A percentile compares a stretch with the other conserved stretches of the same genome.
Conservation (phyloP, 2,329 filamentous ascomycete genomes). For the Trichophyton simii region DNA sequence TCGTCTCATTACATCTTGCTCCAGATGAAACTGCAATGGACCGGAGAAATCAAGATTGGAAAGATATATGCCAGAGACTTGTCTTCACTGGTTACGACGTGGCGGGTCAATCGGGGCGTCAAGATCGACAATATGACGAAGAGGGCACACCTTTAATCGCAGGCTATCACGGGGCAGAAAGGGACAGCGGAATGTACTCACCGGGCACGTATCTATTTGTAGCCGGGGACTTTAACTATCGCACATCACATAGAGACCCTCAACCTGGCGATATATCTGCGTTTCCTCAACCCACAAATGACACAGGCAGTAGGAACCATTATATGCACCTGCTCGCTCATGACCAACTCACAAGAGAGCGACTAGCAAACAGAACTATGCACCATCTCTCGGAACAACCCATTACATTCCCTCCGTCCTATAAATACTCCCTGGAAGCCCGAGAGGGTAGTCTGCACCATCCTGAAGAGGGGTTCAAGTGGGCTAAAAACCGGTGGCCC, state of each 20-base stretch:
- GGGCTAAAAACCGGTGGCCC: slow-evolving; percentile 73
- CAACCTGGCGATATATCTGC: slow-evolving; percentile 41
- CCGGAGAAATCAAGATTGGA: slow-evolving; percentile 78
- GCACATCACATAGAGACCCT: slow-evolving; percentile 59
- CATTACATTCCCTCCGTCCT: slow-evolving; percentile 77
- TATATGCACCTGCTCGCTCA: slow-evolving; percentile 54
- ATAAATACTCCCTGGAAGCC: slow-evolving; percentile 59
- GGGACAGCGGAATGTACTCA: slow-evolving; percentile 50
- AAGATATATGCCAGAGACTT: slow-evolving; percentile 63
- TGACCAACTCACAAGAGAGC: slow-evolving; percentile 72
- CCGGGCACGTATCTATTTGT: slow-evolving; percentile 69
- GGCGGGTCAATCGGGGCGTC: slow-evolving; percentile 27
- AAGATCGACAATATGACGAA: slow-evolving; percentile 18
- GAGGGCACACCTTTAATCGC: slow-evolving; percentile 23
- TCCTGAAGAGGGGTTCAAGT: slow-evolving; percentile 46
- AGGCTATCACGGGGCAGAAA: slow-evolving; percentile 21
- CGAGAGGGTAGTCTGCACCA: slow-evolving; percentile 27
- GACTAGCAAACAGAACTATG: slow-evolving; percentile 53
- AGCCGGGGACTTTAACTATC: slow-evolving; percentile 89
- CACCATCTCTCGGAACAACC: slow-evolving; percentile 65
- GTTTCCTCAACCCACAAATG: slow-evolving; percentile 51
- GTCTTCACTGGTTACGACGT: slow-evolving; percentile 47
- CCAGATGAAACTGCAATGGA: slow-evolving; percentile 70
- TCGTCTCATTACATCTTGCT: slow-evolving; percentile 77
- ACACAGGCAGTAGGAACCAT: slow-evolving; percentile 44